These are phyloP conservation scores for Macaranga tanarius DNA, from an alignment of 441 rosid genomes.

Conservation along the genomic window DNA sequence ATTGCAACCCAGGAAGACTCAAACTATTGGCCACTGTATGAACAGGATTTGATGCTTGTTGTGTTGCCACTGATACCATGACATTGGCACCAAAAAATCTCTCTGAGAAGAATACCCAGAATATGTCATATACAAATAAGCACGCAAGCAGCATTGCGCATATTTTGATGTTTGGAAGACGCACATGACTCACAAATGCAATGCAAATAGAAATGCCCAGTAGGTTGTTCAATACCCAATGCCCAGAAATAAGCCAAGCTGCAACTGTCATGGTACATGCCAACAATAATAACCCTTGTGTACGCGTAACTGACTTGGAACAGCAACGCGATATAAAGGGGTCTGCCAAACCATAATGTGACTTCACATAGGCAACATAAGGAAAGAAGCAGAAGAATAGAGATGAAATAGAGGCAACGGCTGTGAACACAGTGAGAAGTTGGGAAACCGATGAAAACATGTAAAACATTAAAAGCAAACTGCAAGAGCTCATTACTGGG, in stretches of 20 bases:
- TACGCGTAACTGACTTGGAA: conserved; percentile 72
- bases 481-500: conserved; percentile 95
- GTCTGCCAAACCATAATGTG: conserved; percentile 69
- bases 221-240: conserved; percentile 90
- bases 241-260: conserved; percentile 90
- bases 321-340: conserved; percentile 88
- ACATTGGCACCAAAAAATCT: conserved; percentile 96
- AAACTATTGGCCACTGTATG: conserved; percentile 92
- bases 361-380: conserved; percentile 52
- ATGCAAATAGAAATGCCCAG: conserved; percentile 87
- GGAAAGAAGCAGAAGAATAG: conserved; percentile 83
- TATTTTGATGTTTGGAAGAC: conserved; percentile 90
- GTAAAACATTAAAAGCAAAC: conserved; percentile 94
- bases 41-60: conserved; percentile 92
- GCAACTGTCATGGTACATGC: conserved; percentile 58
- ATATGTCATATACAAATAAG: conserved; percentile 88
- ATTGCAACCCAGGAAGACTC: conserved; percentile 89
- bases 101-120: conserved; percentile 99
- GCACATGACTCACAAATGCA: conserved; percentile 94
- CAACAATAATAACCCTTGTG: conserved; percentile 58
- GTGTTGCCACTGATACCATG: conserved; percentile 97
- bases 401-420: conserved; percentile 86
- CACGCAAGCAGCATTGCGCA: conserved; percentile 87
- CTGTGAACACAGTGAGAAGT: conserved; percentile 84
- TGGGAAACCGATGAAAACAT: conserved; percentile 90